phyloP scores from a whole-genome alignment of 108 stramenopile species.

The Aurantiochytrium sp. region DNA sequence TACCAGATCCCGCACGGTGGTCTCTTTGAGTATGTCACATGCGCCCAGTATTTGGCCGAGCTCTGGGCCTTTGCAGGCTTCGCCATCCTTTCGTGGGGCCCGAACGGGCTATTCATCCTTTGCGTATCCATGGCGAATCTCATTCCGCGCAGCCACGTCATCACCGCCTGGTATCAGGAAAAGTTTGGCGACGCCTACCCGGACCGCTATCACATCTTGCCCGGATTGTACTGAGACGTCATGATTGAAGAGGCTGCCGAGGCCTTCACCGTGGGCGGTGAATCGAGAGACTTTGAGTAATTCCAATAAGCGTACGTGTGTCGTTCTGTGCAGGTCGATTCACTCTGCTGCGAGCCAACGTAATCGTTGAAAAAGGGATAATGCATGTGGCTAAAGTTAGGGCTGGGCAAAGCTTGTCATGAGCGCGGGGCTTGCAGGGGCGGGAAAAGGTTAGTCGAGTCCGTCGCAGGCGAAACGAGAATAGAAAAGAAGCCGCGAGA shows the following conservation, averaged over 20 bases:
- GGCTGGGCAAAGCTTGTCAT: too few relatives aligned
- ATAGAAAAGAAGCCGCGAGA: too few relatives aligned
- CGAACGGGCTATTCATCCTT: constrained; percentile 37
- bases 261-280: too few relatives aligned
- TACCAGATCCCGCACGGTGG: constrained; percentile 47
- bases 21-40: constrained; percentile 50
- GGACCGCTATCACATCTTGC: background rate
- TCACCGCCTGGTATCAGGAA: constrained; percentile 47
- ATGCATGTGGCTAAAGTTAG: too few relatives aligned
- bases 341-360: too few relatives aligned
- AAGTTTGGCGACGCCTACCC: constrained; percentile 47
- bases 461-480: too few relatives aligned
- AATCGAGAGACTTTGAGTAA: too few relatives aligned
- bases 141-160: constrained; percentile 43
- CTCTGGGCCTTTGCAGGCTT: constrained; percentile 52
- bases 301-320: too few relatives aligned
- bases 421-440: too few relatives aligned
- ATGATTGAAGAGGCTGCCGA: too few relatives aligned
- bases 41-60: constrained; percentile 55
- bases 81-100: constrained; percentile 41
- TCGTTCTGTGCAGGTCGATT: background rate
- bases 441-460: too few relatives aligned
- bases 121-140: constrained; percentile 46
- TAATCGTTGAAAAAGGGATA: too few relatives aligned
- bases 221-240: background rate